Evolutionary conservation across 352 stramenopile species (phyloP).

Genomic region (Phytophthora lateralis): DNA sequence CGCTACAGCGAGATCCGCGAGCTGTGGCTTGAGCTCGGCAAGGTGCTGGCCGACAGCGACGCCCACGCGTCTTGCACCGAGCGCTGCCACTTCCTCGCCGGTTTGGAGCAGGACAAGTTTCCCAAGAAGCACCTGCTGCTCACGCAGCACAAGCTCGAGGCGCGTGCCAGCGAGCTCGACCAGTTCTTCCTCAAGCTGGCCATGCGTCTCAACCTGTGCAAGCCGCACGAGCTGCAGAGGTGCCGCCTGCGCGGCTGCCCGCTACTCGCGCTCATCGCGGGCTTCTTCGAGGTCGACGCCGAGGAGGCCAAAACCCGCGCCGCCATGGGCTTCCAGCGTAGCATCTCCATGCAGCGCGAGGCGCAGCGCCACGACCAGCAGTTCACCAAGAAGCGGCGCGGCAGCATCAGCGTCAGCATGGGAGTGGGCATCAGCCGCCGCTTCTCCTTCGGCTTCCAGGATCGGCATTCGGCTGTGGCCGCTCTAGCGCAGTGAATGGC

Average conservation of each 20-base stretch:
- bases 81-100: slow-evolving; percentile 68
- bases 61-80: slow-evolving; percentile 43
- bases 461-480: slow-evolving; percentile 23
- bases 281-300: slow-evolving; percentile 55
- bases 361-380: slow-evolving; percentile 28
- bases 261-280: slow-evolving; percentile 45
- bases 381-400: slow-evolving; percentile 36
- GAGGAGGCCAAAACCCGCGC: slow-evolving; percentile 23
- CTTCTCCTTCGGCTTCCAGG: slow-evolving; percentile 30
- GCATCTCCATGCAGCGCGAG: slow-evolving; percentile 38
- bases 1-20: slow-evolving; percentile 80
- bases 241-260: slow-evolving; percentile 55
- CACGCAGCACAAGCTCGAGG: slow-evolving; percentile 68
- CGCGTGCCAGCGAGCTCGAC: slow-evolving; percentile 56
- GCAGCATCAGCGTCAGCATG: slow-evolving; percentile 22
- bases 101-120: slow-evolving; percentile 75
- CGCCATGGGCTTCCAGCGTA: slow-evolving; percentile 19
- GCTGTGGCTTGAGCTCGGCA: slow-evolving; percentile 62
- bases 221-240: slow-evolving; percentile 41
- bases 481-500: slow-evolving; percentile 27
- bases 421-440: slow-evolving; percentile 22
- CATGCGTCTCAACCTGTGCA: slow-evolving; percentile 75
- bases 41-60: slow-evolving; percentile 35
- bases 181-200: slow-evolving; percentile 66
- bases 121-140: slow-evolving; percentile 75